Evolutionary conservation across 805 yeast genomes (phyloP).

Genomic region (Candida jianshihensis): DNA sequence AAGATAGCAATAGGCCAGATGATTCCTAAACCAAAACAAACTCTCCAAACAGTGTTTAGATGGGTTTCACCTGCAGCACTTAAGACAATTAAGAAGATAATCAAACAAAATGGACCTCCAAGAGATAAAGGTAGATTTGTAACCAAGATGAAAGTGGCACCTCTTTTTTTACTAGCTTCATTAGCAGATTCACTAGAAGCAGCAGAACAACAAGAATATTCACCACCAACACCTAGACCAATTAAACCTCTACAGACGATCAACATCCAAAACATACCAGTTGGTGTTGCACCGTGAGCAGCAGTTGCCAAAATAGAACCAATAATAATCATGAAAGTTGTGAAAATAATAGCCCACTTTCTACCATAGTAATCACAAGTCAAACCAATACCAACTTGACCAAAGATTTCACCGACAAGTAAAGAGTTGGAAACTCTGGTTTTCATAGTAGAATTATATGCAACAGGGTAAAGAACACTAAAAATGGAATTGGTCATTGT

Average conservation of each 20-base stretch:
- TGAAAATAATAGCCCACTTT: conserved; percentile 61
- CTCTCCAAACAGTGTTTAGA: conserved; percentile 56
- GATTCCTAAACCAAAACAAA: conserved; percentile 56
- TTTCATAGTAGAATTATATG: conserved; percentile 38
- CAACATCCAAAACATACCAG: conserved; percentile 73
- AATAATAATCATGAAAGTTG: conserved; percentile 52
- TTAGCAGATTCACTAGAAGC: conserved; percentile 71
- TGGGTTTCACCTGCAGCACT: conserved; percentile 44
- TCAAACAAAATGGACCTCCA: conserved; percentile 74
- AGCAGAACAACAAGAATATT: conserved; percentile 63
- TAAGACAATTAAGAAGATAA: conserved; percentile 61
- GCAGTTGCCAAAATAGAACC: conserved; percentile 68
- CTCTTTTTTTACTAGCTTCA: conserved; percentile 56
- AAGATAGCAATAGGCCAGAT: conserved; percentile 68
- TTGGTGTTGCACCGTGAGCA: conserved; percentile 49
- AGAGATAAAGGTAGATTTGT: conserved; percentile 68
- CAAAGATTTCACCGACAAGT: conserved; percentile 62
- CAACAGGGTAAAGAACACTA: conserved; percentile 31
- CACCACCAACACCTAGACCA: conserved; percentile 78
- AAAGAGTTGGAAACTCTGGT: conserved; percentile 67
- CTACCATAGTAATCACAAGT: conserved; percentile 62
- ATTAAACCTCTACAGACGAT: conserved; percentile 67
- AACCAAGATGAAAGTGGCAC: conserved; percentile 56
- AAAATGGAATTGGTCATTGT: conserved; percentile 59
- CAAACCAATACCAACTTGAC: conserved; percentile 60